Evolutionary conservation across 768 basidiomycete species (phyloP), one percentile per base, ranked within the genome.

Genomic region (Calocera cornea): DNA sequence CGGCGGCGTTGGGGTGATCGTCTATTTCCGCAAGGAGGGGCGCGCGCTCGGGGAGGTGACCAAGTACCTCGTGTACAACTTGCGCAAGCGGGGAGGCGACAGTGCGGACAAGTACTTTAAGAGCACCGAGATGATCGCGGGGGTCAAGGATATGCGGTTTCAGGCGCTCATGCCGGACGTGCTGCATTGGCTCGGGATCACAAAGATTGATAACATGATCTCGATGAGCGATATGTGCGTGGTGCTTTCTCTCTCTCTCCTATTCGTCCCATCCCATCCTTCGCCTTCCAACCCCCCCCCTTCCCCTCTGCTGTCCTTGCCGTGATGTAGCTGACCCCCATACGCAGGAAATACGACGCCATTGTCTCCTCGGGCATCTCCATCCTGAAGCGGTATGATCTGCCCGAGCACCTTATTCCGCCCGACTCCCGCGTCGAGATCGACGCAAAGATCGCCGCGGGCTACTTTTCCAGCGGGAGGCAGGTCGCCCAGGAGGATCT

Each of bases 111-210:
- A 87, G 74, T 98, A 98, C 80, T 97, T 98, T 82, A 88, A 89
- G 75, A 86, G 87, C 3, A 97, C 95, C 0, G 95, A 95, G 77
- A 79, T 90, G 70, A 90, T 97, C 68, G 95, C 95, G 0, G 95
- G 95, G 10, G 94, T 97, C 27, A 90, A 92, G 78, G 92, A 94
- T 73, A 92, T 93, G 91, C 85, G 92, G n/a, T 94, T 94, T 86
- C 82, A 87, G 75, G 90, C 88, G 24, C 81, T 92, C 69, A 97
- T 98, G 94, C 95, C 95, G 1, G 95, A 98, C 74, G 89, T 97
- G 5, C 78, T 97, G 50, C 92, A 94, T 75, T 98, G 94, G 92
- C 78, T 98, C 19, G 95, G 95, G 0, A 89, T 98, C 73, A 87
- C 75, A 77, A 91, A 91, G 81, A 84, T 98, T 50, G 86, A 92